A percentile compares a stretch with the other conserved stretches of the same genome.
phyloP scores from a whole-genome alignment of 1,139 yeast genomes.

The Taphrina populina region DNA sequence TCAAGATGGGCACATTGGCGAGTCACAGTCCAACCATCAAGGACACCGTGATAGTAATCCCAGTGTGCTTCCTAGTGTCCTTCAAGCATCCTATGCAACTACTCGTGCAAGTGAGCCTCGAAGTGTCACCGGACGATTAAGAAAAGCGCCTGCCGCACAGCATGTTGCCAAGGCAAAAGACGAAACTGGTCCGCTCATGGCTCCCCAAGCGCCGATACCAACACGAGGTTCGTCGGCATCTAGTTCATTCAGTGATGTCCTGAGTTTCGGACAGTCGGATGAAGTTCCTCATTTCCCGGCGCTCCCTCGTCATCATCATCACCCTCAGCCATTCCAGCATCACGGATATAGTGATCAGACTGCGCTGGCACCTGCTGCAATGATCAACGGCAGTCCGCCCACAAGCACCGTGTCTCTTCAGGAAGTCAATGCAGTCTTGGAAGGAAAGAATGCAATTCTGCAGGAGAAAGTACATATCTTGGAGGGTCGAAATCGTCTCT shows the following conservation, averaged over 20 bases:
- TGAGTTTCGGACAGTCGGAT: background rate
- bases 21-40: background rate
- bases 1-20: background rate
- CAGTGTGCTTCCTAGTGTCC: too few species aligned
- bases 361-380: too few species aligned
- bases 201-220: background rate
- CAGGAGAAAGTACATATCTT: too few species aligned
- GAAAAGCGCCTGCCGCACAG: background rate
- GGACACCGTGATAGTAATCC: background rate
- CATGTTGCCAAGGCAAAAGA: background rate
- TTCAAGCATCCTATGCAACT: too few species aligned
- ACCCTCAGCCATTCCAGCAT: background rate
- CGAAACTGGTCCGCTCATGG: background rate
- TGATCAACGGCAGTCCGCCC: too few species aligned
- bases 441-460: too few species aligned
- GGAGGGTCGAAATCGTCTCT: too few species aligned
- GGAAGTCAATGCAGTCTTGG: too few species aligned
- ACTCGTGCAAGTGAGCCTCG: background rate
- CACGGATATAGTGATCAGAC: too few species aligned
- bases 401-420: too few species aligned
- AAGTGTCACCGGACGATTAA: background rate
- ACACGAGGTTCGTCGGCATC: background rate
- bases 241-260: background rate
- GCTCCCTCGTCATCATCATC: background rate
- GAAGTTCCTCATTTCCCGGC: too few species aligned